Percentiles rank a stretch among this genome's conserved stretches.
Evolutionary conservation across 2,329 filamentous ascomycete species (phyloP).

Genomic region (Penicillium hesseltinei): DNA sequence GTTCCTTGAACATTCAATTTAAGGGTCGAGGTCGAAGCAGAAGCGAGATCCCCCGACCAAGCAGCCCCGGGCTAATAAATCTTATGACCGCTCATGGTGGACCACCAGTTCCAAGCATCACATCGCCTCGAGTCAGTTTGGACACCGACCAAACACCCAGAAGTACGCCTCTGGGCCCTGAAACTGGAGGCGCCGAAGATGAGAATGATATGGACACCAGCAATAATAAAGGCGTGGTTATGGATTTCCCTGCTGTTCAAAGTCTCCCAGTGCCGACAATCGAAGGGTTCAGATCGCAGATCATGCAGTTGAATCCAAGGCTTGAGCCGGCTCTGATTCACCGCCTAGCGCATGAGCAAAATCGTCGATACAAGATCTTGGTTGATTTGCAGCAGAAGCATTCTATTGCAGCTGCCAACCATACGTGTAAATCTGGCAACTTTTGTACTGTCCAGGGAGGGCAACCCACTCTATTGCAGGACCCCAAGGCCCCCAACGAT

Average conservation of each 20-base stretch:
- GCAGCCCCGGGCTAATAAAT: slow-evolving; percentile 48
- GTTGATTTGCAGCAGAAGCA: slow-evolving; percentile 67
- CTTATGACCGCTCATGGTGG: slow-evolving; percentile 59
- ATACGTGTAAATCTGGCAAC: slow-evolving; percentile 59
- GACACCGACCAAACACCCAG: slow-evolving; percentile 15
- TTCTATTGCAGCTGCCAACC: slow-evolving; percentile 53
- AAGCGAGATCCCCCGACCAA: slow-evolving; percentile 54
- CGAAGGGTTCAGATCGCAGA: slow-evolving; percentile 73
- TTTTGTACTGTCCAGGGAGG: slow-evolving; percentile 69
- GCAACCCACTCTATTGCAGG: slow-evolving; percentile 60
- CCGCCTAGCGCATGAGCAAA: slow-evolving; percentile 77
- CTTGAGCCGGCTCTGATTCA: slow-evolving; percentile 70
- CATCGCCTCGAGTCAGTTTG: slow-evolving; percentile 37
- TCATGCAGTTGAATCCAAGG: slow-evolving; percentile 70
- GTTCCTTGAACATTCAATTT: slow-evolving; percentile 48
- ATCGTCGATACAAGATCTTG: slow-evolving; percentile 73
- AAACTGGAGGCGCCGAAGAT: slow-evolving; percentile 42
- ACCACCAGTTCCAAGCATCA: slow-evolving; percentile 57
- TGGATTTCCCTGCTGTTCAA: slow-evolving; percentile 61
- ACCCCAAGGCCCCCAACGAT: slow-evolving; percentile 53
- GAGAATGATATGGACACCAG: slow-evolving; percentile 56
- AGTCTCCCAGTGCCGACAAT: slow-evolving; percentile 70
- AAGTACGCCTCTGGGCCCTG: slow-evolving; percentile 13
- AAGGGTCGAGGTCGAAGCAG: slow-evolving; percentile 53
- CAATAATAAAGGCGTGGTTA: slow-evolving; percentile 61